Conservation (phyloP, 1,284 basidiomycete genomes). For the Ceratobasidium sp. region DNA sequence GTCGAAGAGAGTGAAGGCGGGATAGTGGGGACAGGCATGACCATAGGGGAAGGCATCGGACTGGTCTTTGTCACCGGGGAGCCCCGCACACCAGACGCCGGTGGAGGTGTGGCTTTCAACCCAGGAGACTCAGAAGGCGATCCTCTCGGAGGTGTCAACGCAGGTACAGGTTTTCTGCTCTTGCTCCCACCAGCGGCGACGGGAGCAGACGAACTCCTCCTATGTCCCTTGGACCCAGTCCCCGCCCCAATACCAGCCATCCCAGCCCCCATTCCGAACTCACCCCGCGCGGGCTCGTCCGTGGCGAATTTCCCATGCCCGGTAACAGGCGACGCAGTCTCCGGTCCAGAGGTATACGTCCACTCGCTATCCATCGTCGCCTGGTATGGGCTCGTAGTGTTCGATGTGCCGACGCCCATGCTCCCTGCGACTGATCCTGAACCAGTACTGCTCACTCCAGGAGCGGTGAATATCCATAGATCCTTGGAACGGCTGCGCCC, state of each 20-base stretch:
- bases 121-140: no score
- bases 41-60: no score
- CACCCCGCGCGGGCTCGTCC: constrained; percentile 18
- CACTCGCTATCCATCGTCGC: constrained; percentile 17
- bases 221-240: constrained; percentile 15
- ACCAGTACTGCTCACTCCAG: constrained; percentile 23
- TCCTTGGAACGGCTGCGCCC: constrained; percentile 77
- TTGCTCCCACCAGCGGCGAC: background rate
- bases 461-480: constrained; percentile 71
- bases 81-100: background rate
- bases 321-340: background rate
- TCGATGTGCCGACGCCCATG: constrained; percentile 1
- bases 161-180: constrained; percentile 11
- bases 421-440: background rate
- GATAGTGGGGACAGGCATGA: constrained; percentile 24
- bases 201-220: constrained; percentile 6
- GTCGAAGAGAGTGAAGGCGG: background rate
- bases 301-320: constrained; percentile 24
- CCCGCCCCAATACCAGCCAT: no score
- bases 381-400: constrained; percentile 6
- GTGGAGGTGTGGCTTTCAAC: background rate
- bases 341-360: constrained; percentile 14
- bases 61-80: constrained; percentile 1
- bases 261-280: background rate
- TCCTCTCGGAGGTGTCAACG: background rate